Evolutionary conservation across 805 yeast genomes (phyloP).

Genomic region (Yarrowia sp.): DNA sequence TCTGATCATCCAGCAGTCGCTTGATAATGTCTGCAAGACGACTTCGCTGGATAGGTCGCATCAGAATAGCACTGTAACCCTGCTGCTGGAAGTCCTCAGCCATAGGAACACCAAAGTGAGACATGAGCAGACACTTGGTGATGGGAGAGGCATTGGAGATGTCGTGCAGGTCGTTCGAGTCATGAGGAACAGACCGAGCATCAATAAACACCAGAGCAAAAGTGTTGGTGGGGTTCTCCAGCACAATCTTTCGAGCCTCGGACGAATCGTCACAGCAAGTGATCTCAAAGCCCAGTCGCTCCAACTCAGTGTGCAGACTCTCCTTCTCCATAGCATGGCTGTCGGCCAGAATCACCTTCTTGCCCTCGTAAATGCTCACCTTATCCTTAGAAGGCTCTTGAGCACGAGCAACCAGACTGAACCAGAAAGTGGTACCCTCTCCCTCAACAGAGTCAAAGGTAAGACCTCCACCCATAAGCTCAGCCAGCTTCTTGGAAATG

Average conservation of each 20-base stretch:
- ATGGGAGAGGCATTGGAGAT: slow-evolving; percentile 40
- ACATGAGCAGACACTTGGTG: slow-evolving; percentile 44
- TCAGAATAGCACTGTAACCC: slow-evolving; percentile 44
- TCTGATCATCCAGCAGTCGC: slow-evolving; percentile 18
- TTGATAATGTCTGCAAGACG: slow-evolving; percentile 43
- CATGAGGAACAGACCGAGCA: slow-evolving; percentile 36
- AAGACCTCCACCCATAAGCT: slow-evolving; percentile 58
- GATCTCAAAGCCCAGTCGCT: slow-evolving; percentile 51
- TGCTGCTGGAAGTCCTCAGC: slow-evolving; percentile 43
- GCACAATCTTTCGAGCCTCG: slow-evolving; percentile 42
- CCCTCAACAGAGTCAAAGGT: slow-evolving; percentile 57
- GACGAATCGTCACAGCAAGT: slow-evolving; percentile 43
- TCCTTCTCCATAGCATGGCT: slow-evolving; percentile 49
- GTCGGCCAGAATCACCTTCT: slow-evolving; percentile 51
- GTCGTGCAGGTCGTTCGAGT: slow-evolving; percentile 31
- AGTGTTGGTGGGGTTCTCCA: slow-evolving; percentile 39
- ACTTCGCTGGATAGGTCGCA: slow-evolving; percentile 44
- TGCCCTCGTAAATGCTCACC: slow-evolving; percentile 40
- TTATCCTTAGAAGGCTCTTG: slow-evolving; percentile 45
- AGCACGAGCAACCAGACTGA: slow-evolving; percentile 51
- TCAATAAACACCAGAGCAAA: slow-evolving; percentile 44
- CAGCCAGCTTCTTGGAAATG: slow-evolving; percentile 57
- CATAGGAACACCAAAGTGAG: slow-evolving; percentile 45
- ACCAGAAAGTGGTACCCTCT: slow-evolving; percentile 57
- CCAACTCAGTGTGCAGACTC: slow-evolving; percentile 51